These are phyloP conservation scores for Populus tremula DNA, from an alignment of 345 rosid species.

Conservation along the genomic window DNA sequence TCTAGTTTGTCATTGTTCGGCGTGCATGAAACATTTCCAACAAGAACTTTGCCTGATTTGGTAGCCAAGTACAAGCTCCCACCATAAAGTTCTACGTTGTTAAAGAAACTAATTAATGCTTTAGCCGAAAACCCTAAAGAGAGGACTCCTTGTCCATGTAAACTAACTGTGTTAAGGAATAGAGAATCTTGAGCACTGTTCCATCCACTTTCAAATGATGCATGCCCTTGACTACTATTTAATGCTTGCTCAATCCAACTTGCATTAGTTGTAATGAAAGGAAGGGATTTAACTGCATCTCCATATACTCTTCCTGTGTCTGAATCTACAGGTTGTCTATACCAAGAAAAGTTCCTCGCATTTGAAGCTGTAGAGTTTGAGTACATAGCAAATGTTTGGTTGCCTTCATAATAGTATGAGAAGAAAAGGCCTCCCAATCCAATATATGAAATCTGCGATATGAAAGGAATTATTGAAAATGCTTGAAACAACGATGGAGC, in stretches of 20 bases:
- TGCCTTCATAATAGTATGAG: slow-evolving; percentile 32
- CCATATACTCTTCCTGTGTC: slow-evolving; percentile 38
- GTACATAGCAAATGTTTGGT: slow-evolving; percentile 29
- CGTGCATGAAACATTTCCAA: slow-evolving; percentile 23
- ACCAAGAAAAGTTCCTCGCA: slow-evolving; percentile 21
- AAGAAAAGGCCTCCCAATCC: slow-evolving; percentile 41
- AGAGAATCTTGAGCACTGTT: slow-evolving; percentile 21
- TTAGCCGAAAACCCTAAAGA: slow-evolving; percentile 41
- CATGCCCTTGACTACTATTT: slow-evolving; percentile 24
- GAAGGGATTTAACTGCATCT: slow-evolving; percentile 14
- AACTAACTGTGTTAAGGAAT: slow-evolving; percentile 26
- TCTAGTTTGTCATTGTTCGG: background rate
- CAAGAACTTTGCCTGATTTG: slow-evolving; percentile 28
- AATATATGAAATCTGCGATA: slow-evolving; percentile 41
- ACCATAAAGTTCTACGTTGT: slow-evolving; percentile 25
- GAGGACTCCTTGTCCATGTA: slow-evolving; percentile 27
- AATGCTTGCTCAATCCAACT: slow-evolving; percentile 41
- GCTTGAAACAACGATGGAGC: slow-evolving; percentile 44
- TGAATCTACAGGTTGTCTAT: slow-evolving; percentile 36
- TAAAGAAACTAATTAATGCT: slow-evolving; percentile 14
- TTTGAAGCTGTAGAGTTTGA: slow-evolving; percentile 24
- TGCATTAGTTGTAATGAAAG: slow-evolving; percentile 5
- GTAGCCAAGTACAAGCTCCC: slow-evolving; percentile 45
- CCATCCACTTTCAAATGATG: slow-evolving; percentile 38
- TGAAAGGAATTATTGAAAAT: slow-evolving; percentile 30